Evolutionary conservation across 495 filamentous ascomycete genomes (phyloP).

Genomic region (Rusavskia elegans): DNA sequence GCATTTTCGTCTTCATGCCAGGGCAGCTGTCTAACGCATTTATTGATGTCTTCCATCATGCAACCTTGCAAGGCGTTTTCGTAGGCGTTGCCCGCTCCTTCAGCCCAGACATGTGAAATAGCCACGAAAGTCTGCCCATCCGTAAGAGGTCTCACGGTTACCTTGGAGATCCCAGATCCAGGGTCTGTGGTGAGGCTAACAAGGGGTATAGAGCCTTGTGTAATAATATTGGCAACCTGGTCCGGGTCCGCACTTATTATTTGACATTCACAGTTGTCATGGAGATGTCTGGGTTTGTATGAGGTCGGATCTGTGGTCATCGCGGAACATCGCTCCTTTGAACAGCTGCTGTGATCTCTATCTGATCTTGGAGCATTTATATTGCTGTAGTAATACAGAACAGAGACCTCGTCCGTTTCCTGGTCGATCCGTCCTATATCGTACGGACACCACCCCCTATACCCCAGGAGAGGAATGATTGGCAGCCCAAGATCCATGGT

Average conservation of each 20-base stretch:
- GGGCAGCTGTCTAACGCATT: background rate
- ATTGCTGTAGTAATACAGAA: background rate
- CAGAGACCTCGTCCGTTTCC: background rate
- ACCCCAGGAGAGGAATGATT: background rate
- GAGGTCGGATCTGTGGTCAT: background rate
- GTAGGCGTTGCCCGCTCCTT: background rate
- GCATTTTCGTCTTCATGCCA: background rate
- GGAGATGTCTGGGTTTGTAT: background rate
- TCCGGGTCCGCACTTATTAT: background rate
- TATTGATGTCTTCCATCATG: background rate
- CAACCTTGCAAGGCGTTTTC: background rate
- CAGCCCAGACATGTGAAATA: slow-evolving; percentile 1
- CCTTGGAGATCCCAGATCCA: background rate
- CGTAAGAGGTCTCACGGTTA: background rate
- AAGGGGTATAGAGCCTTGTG: background rate
- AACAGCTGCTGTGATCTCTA: background rate
- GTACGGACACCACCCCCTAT: background rate
- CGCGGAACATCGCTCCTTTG: background rate
- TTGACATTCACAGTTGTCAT: background rate
- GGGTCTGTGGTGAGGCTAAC: background rate
- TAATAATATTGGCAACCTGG: background rate
- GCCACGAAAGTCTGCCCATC: background rate
- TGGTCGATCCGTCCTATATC: background rate
- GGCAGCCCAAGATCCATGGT: background rate
- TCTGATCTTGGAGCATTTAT: background rate